Base-by-base conservation (phyloP, 306 rosid genomes). In the Gastrolobium bilobum region DNA sequence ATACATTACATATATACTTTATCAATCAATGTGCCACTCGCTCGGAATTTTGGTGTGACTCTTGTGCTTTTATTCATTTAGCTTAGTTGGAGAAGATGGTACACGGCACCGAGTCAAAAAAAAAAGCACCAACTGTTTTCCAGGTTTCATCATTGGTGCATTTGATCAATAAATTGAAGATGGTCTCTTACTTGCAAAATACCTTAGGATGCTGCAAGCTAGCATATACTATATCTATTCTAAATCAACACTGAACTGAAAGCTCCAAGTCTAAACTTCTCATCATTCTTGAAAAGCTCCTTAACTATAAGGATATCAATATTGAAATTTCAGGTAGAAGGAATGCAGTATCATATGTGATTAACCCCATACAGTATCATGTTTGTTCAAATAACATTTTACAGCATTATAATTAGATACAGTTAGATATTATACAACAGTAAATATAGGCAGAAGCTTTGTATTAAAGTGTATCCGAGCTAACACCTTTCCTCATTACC, bases 401-500 rank as follows among this genome's bases (percentile, higher is more conserved):
- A 57, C 51, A 51, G 46, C 76, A 79, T 37, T 34, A 61, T 38
- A 69, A 69, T 62, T 37, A 35, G 11, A 77, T 62, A 82, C 7
- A 54, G 69, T 37, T 56, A 47, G 14, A 51, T 31, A 62, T 44
- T 43, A 48, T 20, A 81, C 84, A 76, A 56, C 40, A 73, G 58
- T 75, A 68, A 77, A 31, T 43, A 84, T 61, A 58, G 5, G 82
- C 67, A n/a, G 34, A 82, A 44, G 53, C 73, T 29, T 69, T 63
- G 58, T 47, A 31, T 71, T 59, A 7, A 37, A 60, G 20, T 26
- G 15, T 44, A 37, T 51, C 56, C 71, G 48, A 48, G 73, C 85
- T 86, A 81, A 68, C 77, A 63, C 79, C 80, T 82, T 83, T 74
- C 68, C 33, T 78, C 83, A 68, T 79, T 76, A 58, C 81, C 79